A percentile compares a stretch with the other conserved stretches of the same genome.
These are phyloP conservation scores for Plantago coronopus DNA, from an alignment of 305 asterid genomes.

Conservation along the genomic window DNA sequence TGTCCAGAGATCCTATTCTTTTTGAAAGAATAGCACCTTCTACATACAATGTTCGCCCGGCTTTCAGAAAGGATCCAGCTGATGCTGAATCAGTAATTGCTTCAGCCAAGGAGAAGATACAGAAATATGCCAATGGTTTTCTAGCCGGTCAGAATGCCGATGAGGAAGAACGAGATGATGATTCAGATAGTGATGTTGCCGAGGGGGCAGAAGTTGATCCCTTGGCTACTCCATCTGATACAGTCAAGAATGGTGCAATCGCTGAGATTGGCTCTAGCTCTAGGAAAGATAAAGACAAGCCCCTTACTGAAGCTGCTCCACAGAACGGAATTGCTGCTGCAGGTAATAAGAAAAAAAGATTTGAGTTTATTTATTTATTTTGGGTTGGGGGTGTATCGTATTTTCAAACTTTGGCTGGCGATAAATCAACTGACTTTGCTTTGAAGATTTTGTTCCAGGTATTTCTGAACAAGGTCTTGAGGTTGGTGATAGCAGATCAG, in stretches of 20 bases:
- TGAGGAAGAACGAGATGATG: slow-evolving; percentile 93
- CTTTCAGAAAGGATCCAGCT: slow-evolving; percentile 93
- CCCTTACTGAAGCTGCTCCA: slow-evolving; percentile 35
- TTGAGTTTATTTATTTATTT: background rate
- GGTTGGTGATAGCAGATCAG: slow-evolving; percentile 82
- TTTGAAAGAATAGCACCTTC: slow-evolving; percentile 99
- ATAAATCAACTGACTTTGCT: background rate
- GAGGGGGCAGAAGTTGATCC: slow-evolving; percentile 85
- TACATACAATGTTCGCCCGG: slow-evolving; percentile 85
- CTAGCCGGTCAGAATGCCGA: slow-evolving; percentile 77
- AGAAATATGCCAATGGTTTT: slow-evolving; percentile 77
- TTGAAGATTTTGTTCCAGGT: slow-evolving; percentile 42
- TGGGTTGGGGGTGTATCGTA: background rate
- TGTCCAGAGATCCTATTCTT: slow-evolving; percentile 94
- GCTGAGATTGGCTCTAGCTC: slow-evolving; percentile 41
- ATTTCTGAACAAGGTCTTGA: slow-evolving; percentile 61
- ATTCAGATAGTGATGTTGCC: slow-evolving; percentile 82
- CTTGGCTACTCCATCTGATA: slow-evolving; percentile 52
- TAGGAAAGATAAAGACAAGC: slow-evolving; percentile 44
- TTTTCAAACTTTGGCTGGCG: background rate
- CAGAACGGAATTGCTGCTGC: slow-evolving; percentile 37
- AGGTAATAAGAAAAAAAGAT: slow-evolving; percentile 60
- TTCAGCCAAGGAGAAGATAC: slow-evolving; percentile 84
- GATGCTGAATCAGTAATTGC: slow-evolving; percentile 82
- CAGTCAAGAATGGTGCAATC: slow-evolving; percentile 39